Conservation (phyloP, 805 yeast genomes). For the Lachancea lanzarotensis region DNA sequence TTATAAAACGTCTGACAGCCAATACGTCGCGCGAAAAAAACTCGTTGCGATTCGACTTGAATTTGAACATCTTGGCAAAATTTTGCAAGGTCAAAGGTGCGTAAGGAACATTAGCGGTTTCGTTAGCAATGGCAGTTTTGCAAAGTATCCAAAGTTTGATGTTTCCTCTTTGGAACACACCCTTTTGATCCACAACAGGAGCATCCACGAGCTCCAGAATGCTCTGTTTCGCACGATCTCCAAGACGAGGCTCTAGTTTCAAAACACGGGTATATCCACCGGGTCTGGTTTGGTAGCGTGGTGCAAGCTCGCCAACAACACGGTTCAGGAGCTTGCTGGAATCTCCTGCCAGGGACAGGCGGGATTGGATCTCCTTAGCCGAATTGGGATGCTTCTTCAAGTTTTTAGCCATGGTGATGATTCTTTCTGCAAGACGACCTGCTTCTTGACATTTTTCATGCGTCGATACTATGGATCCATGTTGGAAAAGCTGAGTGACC, state of each 20-base stretch:
- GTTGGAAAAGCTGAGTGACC: conserved; percentile 59
- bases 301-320: conserved; percentile 55
- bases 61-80: conserved; percentile 18
- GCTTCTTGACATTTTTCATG: conserved; percentile 70
- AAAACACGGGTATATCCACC: conserved; percentile 86
- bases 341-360: conserved; percentile 41
- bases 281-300: conserved; percentile 53
- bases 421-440: conserved; percentile 53
- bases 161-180: conserved; percentile 26
- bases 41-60: conserved; percentile 7
- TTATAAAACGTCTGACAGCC: conserved; percentile 14
- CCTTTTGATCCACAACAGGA: conserved; percentile 22
- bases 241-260: conserved; percentile 75
- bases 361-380: conserved; percentile 32
- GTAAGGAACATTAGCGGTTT: conserved; percentile 17
- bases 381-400: conserved; percentile 8
- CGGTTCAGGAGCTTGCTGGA: conserved; percentile 51
- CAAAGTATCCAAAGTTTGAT: conserved; percentile 29
- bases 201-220: conserved; percentile 82
- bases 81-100: conserved; percentile 19
- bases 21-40: conserved; percentile 5
- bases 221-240: conserved; percentile 88
- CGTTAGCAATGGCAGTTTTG: conserved; percentile 21
- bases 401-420: conserved; percentile 54
- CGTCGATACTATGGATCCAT: conserved; percentile 68